A percentile compares a stretch with the other conserved stretches of the same genome.
These are phyloP conservation scores for Osmozyma mogii DNA, from an alignment of 805 yeast genomes.

Conservation along the genomic window DNA sequence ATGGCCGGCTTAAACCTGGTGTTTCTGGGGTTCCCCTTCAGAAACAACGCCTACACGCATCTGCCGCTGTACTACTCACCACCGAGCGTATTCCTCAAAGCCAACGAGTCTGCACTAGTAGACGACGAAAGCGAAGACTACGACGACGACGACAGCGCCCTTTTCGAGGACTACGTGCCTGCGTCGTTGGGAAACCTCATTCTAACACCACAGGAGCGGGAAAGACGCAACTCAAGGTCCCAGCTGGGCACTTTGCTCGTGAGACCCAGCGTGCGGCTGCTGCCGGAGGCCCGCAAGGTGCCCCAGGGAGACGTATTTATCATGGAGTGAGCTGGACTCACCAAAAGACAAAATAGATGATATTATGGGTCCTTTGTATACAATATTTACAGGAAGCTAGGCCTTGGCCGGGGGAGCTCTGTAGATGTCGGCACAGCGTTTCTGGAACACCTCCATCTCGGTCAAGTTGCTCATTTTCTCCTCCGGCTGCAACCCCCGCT, in stretches of 20 bases:
- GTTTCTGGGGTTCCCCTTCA: neutral
- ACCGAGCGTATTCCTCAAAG: too few relatives aligned
- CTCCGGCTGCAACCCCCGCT: constrained; percentile 33
- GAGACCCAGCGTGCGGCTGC: constrained; percentile 21
- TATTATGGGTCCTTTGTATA: too few relatives aligned
- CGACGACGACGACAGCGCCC: constrained; percentile 24
- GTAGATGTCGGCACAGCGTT: constrained; percentile 32
- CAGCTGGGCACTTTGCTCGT: constrained; percentile 35
- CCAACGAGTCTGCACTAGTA: constrained; percentile 16
- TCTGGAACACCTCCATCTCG: constrained; percentile 18
- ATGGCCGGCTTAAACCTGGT: neutral
- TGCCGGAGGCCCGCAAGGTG: constrained; percentile 4
- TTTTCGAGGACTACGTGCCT: constrained; percentile 76
- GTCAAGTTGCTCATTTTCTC: constrained; percentile 11
- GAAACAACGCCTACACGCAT: too few relatives aligned
- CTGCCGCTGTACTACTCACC: too few relatives aligned
- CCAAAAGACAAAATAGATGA: too few relatives aligned
- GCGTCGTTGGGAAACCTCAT: constrained; percentile 66
- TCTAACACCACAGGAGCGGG: constrained; percentile 71
- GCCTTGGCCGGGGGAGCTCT: constrained; percentile 30
- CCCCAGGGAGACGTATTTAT: constrained; percentile 28
- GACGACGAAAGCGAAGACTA: constrained; percentile 22
- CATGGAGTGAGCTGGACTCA: too few relatives aligned
- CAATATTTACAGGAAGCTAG: too few relatives aligned
- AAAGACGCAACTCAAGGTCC: constrained; percentile 59